Evolutionary conservation across 805 yeast species (phyloP).

Genomic region (Schizosaccharomyces osmophilus): DNA sequence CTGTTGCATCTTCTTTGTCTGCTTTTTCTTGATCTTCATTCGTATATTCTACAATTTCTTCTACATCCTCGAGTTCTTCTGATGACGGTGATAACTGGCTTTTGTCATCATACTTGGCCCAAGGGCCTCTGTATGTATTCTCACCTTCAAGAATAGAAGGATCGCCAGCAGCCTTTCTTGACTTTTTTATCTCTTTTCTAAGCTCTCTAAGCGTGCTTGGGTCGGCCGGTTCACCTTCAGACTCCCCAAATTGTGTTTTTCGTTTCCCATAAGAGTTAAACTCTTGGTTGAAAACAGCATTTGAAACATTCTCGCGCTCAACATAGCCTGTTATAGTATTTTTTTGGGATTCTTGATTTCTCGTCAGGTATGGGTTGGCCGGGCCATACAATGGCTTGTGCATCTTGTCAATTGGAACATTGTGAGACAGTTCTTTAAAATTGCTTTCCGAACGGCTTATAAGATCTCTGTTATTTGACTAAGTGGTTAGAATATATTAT

Average conservation of each 20-base stretch:
- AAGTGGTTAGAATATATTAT: background rate
- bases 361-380: background rate
- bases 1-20: conserved; percentile 9
- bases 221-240: background rate
- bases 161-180: conserved; percentile 20
- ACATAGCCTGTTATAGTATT: background rate
- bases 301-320: background rate
- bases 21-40: conserved; percentile 8
- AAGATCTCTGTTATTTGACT: background rate
- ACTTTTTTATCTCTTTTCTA: conserved; percentile 13
- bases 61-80: conserved; percentile 7
- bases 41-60: conserved; percentile 3
- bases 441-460: background rate
- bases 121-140: conserved; percentile 31
- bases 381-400: background rate
- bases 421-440: background rate
- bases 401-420: background rate
- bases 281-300: background rate
- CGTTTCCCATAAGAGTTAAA: background rate
- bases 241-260: background rate
- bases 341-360: background rate
- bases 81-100: conserved; percentile 4
- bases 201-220: background rate
- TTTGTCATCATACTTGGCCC: conserved; percentile 27
- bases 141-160: conserved; percentile 19